A percentile compares a stretch with the other conserved stretches of the same genome.
Evolutionary conservation across 1,284 basidiomycete genomes (phyloP).

Genomic region (Pseudozyma pruni): DNA sequence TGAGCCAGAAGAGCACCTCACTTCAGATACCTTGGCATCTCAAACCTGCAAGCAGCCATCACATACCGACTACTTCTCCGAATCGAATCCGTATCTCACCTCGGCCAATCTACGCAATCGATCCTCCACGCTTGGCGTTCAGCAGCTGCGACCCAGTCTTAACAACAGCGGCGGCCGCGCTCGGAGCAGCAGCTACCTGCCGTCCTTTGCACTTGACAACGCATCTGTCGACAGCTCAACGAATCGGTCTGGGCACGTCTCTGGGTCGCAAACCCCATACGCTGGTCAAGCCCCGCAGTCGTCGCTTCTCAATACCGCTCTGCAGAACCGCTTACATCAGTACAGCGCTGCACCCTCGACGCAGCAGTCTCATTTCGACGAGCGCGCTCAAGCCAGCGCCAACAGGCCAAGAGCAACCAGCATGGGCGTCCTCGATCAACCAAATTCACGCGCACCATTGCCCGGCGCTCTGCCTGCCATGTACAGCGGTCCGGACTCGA

Average conservation of each 20-base stretch:
- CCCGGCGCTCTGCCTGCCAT: background rate
- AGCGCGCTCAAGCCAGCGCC: slow-evolving; percentile 5
- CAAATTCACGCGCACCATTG: slow-evolving; percentile 12
- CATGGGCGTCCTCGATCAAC: slow-evolving; percentile 45
- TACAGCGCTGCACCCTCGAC: slow-evolving; percentile 13
- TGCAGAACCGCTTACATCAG: slow-evolving; percentile 40
- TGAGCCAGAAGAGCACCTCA: background rate
- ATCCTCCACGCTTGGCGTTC: slow-evolving; percentile 33
- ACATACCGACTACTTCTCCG: slow-evolving; percentile 11
- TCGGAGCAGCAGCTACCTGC: slow-evolving; percentile 47
- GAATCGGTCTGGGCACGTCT: slow-evolving; percentile 15
- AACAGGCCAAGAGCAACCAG: slow-evolving; percentile 42
- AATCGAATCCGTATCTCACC: slow-evolving; percentile 18
- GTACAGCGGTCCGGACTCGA: slow-evolving; percentile 5
- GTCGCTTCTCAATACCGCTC: slow-evolving; percentile 36
- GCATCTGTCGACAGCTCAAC: background rate
- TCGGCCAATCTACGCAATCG: slow-evolving; percentile 31
- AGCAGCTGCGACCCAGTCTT: slow-evolving; percentile 33
- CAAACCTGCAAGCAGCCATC: background rate
- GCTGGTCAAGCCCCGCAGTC: slow-evolving; percentile 23
- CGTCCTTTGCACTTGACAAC: slow-evolving; percentile 25
- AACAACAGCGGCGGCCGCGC: slow-evolving; percentile 32
- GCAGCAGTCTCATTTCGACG: slow-evolving; percentile 3
- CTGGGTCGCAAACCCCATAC: slow-evolving; percentile 34
- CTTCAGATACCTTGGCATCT: background rate